phyloP scores from a whole-genome alignment of 352 stramenopile species.

The Globisporangium viniferum region DNA sequence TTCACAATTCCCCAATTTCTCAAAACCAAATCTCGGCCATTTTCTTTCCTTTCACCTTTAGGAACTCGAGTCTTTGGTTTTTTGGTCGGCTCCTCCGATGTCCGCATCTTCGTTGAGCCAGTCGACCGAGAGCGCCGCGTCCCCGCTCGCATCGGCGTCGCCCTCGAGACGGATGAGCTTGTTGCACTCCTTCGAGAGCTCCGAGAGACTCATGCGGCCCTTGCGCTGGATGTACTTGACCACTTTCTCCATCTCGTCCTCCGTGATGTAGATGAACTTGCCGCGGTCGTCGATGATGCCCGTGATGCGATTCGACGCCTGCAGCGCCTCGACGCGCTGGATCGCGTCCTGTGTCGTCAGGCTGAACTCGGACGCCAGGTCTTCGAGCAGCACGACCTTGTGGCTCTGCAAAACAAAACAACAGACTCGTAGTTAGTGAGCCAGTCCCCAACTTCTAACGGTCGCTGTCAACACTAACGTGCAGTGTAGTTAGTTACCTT shows the following conservation, averaged over 20 bases:
- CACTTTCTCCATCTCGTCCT: constrained; percentile 76
- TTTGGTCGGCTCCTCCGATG: not conserved
- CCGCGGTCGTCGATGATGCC: constrained; percentile 76
- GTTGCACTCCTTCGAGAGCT: constrained; percentile 78
- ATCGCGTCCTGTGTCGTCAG: constrained; percentile 68
- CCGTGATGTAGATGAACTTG: constrained; percentile 82
- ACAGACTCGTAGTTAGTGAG: not conserved
- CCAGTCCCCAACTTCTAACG: not conserved
- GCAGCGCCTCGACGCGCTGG: constrained; percentile 53
- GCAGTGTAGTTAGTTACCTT: constrained; percentile 23
- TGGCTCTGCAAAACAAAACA: constrained; percentile 27
- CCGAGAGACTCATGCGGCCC: constrained; percentile 53
- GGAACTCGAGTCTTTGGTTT: constrained; percentile 6
- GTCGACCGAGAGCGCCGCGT: constrained; percentile 21
- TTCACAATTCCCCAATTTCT: not conserved
- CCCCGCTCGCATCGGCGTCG: constrained; percentile 19
- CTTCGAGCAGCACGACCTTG: constrained; percentile 77
- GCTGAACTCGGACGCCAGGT: constrained; percentile 64
- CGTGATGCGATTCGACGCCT: constrained; percentile 52
- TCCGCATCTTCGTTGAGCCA: constrained; percentile 41
- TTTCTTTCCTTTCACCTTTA: not conserved
- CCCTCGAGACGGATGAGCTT: constrained; percentile 67
- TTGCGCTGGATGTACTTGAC: constrained; percentile 66
- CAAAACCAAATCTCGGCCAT: not conserved
- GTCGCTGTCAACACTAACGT: too few relatives aligned